Conservation (phyloP, 495 filamentous ascomycete genomes). For the Neurospora sp. region DNA sequence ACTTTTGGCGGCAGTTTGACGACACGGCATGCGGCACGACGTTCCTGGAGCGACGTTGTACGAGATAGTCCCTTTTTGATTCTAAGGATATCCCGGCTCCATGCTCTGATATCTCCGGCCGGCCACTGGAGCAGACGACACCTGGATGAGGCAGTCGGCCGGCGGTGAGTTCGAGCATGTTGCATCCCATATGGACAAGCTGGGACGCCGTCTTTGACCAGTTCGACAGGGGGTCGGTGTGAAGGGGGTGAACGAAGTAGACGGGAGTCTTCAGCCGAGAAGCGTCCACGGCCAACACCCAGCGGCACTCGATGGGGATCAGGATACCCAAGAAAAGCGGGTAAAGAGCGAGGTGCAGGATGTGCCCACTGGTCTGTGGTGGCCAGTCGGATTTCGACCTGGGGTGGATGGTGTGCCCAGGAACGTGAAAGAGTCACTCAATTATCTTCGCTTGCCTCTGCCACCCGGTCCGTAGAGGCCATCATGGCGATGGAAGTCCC, state of each 20-base stretch:
- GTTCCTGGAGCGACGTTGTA: neutral
- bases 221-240: neutral
- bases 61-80: neutral
- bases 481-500: neutral
- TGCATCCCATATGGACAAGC: neutral
- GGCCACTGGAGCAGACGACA: neutral
- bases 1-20: neutral
- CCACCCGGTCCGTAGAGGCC: neutral
- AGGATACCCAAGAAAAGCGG: neutral
- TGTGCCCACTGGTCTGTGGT: neutral
- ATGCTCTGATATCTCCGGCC: neutral
- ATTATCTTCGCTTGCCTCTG: neutral
- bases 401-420: neutral
- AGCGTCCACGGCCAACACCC: neutral
- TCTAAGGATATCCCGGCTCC: neutral
- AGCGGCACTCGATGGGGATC: neutral
- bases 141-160: neutral
- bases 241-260: neutral
- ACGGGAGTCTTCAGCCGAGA: conserved; percentile 16
- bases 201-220: neutral
- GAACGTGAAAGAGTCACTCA: neutral
- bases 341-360: neutral
- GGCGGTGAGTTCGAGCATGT: neutral
- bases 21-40: neutral
- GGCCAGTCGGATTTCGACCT: neutral